Evolutionary conservation across 768 basidiomycete species (phyloP).

Genomic region (Podaxis mareebaensis): DNA sequence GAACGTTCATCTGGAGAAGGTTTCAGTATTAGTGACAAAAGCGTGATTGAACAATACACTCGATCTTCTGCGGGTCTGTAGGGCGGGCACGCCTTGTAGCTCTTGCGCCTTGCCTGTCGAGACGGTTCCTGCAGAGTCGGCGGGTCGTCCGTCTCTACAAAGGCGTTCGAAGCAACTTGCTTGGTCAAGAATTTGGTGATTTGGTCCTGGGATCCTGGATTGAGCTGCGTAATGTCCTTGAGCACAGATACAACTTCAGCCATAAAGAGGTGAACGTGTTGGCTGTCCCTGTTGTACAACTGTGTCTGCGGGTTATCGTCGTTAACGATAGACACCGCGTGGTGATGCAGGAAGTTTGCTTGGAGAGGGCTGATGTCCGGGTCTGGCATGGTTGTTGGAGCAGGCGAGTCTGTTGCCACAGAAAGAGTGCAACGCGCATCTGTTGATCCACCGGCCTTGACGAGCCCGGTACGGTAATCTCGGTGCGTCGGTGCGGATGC

Average conservation of each 20-base stretch:
- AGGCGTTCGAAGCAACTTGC: slow-evolving; percentile 89
- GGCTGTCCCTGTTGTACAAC: slow-evolving; percentile 89
- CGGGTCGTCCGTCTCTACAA: slow-evolving; percentile 97
- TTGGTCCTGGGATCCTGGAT: no score
- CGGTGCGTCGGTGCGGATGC: slow-evolving; percentile 89
- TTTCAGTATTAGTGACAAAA: no score
- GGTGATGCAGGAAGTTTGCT: slow-evolving; percentile 83
- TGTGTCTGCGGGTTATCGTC: slow-evolving; percentile 81
- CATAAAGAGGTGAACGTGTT: slow-evolving; percentile 94
- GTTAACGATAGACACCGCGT: slow-evolving; percentile 83
- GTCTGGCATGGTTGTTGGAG: neutral
- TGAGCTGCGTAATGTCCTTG: slow-evolving; percentile 81
- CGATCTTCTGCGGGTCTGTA: no score
- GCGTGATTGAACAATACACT: no score
- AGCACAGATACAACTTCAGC: slow-evolving; percentile 95
- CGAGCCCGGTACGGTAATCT: slow-evolving; percentile 69
- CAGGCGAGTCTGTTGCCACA: neutral
- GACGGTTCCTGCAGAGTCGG: slow-evolving; percentile 95
- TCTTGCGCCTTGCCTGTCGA: slow-evolving; percentile 49
- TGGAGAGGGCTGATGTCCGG: slow-evolving; percentile 58
- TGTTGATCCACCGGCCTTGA: slow-evolving; percentile 45
- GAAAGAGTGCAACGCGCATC: slow-evolving; percentile 8
- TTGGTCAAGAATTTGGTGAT: slow-evolving; percentile 88
- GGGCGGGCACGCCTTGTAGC: no score
- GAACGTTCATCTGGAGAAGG: no score